Percentiles rank a stretch among this genome's conserved stretches.
These are phyloP conservation scores for Thoreauomyces humboldtii DNA, from an alignment of 192 early-diverging fungal species.

Conservation along the genomic window DNA sequence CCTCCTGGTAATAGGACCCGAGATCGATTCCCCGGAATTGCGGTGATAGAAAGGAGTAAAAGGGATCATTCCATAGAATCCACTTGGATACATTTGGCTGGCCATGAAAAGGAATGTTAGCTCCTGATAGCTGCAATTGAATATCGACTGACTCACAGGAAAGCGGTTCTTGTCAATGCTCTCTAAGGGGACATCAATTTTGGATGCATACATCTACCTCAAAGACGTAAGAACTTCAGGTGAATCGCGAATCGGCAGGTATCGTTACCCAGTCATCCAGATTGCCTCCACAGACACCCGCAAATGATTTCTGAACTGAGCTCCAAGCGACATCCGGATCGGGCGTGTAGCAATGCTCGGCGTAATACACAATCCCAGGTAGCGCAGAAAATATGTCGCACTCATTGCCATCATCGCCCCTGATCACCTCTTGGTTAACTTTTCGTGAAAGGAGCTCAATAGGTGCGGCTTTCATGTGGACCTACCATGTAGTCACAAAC, in stretches of 20 bases:
- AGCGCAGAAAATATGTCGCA: conserved; percentile 75
- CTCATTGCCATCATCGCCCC: conserved; percentile 90
- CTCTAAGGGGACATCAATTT: conserved; percentile 26
- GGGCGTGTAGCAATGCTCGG: conserved; percentile 70
- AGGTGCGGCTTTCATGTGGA: no score
- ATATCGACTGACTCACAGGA: conserved; percentile 2
- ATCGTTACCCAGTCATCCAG: conserved; percentile 66
- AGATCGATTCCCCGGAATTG: conserved; percentile 71
- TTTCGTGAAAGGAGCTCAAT: no score
- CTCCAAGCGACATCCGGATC: conserved; percentile 57
- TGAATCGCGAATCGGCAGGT: background rate
- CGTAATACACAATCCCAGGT: conserved; percentile 75
- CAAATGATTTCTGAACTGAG: conserved; percentile 61
- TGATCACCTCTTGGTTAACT: no score
- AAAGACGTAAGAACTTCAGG: background rate
- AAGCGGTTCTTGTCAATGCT: conserved; percentile 21
- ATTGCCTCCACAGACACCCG: conserved; percentile 76
- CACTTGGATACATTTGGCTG: conserved; percentile 58
- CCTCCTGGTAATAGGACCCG: conserved; percentile 60
- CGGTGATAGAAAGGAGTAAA: conserved; percentile 67
- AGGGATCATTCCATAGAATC: conserved; percentile 78
- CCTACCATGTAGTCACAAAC: conserved; percentile 77
- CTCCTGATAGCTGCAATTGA: no score
- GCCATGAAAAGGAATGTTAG: no score
- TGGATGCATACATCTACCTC: conserved; percentile 11